Evolutionary conservation across 1,139 yeast species (phyloP), one percentile per base, ranked within the genome.

Genomic region (Yamadazyma jaroonii): DNA sequence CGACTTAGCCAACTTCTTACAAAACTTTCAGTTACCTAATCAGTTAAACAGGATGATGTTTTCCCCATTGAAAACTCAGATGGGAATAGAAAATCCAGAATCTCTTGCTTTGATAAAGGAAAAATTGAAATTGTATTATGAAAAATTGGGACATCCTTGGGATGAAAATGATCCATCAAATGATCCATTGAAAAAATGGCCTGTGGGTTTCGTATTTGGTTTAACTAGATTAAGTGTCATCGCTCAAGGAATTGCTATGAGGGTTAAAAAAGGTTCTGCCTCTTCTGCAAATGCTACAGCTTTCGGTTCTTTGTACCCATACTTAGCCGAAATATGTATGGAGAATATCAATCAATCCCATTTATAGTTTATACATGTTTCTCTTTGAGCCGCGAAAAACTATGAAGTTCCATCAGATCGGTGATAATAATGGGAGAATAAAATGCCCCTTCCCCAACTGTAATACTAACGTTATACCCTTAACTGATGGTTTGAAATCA

Each of bases 171-270:
- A 68, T 36, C 51, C 56, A 1, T 47, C 54, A 12, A 68, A 69
- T 40, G 69, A 72, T 43, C 72, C 79, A 2, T 36, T 57, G 5
- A 65, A 62, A 26, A 54, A 63, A 35, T 80, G 85, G 84, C 54
- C 58, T 8, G 73, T 75, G 40, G 87, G 84, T 1, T 68, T 64
- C 21, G 82, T 78, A 2, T 80, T 79, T 55, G 84, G 84, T 0
- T 65, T 80, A 38, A 65, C 77, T 36, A 59, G 87, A 31, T 64
- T 81, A 25, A 67, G 78, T 45, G 85, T 81, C 14, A 81, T 81
- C 42, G 65, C 76, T 25, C 88, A 81, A 47, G 88, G 88, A 3
- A 79, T 81, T 42, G 83, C 81, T 9, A 81, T 83, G 62, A 65
- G 88, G 41, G 65, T 71, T 2, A 67, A 72, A 12, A 61, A 69